Evolutionary conservation across 495 filamentous ascomycete species (phyloP), one percentile per base, ranked within the genome.

Genomic region (Penicillium argentinense): DNA sequence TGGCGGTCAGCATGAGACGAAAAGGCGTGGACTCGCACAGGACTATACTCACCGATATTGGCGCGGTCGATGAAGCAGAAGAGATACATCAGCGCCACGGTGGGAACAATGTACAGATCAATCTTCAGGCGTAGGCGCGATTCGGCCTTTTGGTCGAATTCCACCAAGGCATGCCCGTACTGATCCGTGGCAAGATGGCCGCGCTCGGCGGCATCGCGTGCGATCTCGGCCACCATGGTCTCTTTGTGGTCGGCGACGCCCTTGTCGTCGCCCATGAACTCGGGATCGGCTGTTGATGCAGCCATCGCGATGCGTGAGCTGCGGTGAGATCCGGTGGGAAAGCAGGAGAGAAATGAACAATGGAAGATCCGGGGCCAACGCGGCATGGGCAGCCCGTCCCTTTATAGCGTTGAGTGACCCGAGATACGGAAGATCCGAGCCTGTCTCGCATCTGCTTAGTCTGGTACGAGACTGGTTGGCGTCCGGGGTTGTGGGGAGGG

Each of bases 171-270:
- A 11, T 69, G 63, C 19, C 80, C 83, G 56, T 80, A 73, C 76
- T 74, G 69, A 49, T 88, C 83, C 1, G 83, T 85, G 4, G 81
- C 83, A 1, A 66, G 70, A 42, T 79, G 72, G 16, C 83, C 82
- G 13, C 72, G 65, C 53, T 78, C 81, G n/a, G 80, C 82, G 16
- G 69, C 74, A 42, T 69, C 64, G 49, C 75, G 73, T 18, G 68
- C 60, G 24, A 48, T 26, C 4, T 56, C 56, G 1, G 14, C 49
- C 62, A 53, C 60, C 39, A 56, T 43, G 9, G 25, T 13, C 13
- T 60, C 51, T 13, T 66, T 59, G 14, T 59, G 55, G 1, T 61
- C 26, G 0, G 56, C 27, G 13, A 51, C 23, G 23, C n/a, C 56
- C 42, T 64, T 61, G 17, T 63, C 60, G 8, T 65, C 64, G 3